These are phyloP conservation scores for Viola odorata DNA, from an alignment of 345 rosid species.

Conservation along the genomic window DNA sequence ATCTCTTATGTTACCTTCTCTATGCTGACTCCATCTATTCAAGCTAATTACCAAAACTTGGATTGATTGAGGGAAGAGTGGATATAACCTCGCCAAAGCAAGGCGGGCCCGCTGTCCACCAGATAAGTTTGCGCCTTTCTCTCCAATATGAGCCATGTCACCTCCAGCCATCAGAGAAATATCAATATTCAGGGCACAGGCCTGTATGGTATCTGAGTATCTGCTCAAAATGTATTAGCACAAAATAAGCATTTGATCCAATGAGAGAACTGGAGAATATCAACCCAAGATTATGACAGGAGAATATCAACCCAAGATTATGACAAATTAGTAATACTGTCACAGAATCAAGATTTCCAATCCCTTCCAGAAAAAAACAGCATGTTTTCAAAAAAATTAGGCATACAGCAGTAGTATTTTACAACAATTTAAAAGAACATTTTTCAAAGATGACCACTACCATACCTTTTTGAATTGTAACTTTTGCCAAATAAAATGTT, in stretches of 20 bases:
- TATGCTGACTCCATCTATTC: constrained; percentile 17
- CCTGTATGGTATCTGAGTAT: constrained; percentile 53
- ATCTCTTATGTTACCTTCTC: constrained; percentile 1
- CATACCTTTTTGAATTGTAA: constrained; percentile 62
- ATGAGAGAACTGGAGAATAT: no score
- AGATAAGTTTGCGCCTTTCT: constrained; percentile 85
- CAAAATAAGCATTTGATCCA: neutral
- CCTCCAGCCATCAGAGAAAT: constrained; percentile 75
- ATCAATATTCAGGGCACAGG: constrained; percentile 78
- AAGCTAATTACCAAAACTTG: neutral
- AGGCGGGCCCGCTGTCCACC: constrained; percentile 97
- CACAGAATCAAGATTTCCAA: no score
- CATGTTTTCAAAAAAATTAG: neutral
- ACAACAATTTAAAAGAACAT: no score
- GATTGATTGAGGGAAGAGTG: constrained; percentile 6
- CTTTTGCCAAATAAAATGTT: constrained; percentile 64
- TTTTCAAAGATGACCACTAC: no score
- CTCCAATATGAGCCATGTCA: constrained; percentile 78
- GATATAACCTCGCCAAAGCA: constrained; percentile 77
- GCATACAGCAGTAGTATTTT: neutral
- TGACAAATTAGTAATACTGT: no score
- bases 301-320: neutral
- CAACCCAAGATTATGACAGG: no score
- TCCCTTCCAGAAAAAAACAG: no score
- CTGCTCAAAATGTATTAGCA: constrained; percentile 37